phyloP scores from a whole-genome alignment of 176 grass and related monocot species.

The Cymbopogon citratus region DNA sequence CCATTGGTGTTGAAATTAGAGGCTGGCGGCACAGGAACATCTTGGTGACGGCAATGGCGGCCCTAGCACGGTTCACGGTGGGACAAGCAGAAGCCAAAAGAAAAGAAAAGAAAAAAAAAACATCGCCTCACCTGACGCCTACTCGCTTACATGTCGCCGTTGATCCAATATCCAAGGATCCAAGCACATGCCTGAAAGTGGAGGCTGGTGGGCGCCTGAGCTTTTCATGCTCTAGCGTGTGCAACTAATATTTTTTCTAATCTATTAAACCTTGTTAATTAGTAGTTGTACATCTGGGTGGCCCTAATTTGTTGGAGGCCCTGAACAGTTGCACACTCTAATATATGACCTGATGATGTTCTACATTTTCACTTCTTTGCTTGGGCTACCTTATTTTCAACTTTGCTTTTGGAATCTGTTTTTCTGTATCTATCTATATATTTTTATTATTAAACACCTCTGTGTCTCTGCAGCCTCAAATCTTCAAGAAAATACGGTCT shows the following conservation, averaged over 20 bases:
- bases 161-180: not conserved
- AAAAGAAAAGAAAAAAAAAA: not conserved
- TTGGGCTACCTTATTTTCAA: not conserved
- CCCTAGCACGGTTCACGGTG: not conserved
- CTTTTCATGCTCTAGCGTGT: not conserved
- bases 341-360: not conserved
- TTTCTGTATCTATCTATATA: not conserved
- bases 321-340: not conserved
- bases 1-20: not conserved
- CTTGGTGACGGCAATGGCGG: not conserved
- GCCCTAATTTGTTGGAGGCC: not conserved
- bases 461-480: constrained; percentile 53
- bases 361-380: constrained; percentile 2
- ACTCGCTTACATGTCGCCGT: not conserved
- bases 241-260: not conserved
- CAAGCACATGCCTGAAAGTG: not conserved
- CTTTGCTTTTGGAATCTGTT: constrained; percentile 8
- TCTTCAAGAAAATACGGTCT: constrained; percentile 70
- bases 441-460: constrained; percentile 22
- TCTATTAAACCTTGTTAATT: not conserved
- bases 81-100: not conserved
- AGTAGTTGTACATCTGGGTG: not conserved
- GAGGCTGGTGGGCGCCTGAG: not conserved
- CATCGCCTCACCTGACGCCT: not conserved
- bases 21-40: not conserved